A percentile compares a stretch with the other conserved stretches of the same genome.
Conservation (phyloP, 257 asterid species). For the Craterostigma plantagineum region DNA sequence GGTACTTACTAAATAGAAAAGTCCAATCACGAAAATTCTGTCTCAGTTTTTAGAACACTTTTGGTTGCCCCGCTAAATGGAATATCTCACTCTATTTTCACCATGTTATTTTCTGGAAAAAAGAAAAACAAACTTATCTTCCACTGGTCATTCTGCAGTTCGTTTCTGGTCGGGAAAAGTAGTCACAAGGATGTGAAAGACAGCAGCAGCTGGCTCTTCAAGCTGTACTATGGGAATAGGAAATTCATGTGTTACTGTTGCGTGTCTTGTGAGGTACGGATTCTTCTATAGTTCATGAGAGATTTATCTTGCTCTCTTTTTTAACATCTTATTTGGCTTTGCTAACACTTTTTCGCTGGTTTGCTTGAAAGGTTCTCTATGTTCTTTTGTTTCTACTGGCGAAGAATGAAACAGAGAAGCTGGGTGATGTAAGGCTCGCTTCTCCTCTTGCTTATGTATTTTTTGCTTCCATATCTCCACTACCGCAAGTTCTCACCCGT, state of each 20-base stretch:
- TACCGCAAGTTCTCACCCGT: background rate
- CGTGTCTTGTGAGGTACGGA: constrained; percentile 73
- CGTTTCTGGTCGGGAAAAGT: constrained; percentile 72
- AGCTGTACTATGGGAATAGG: constrained; percentile 67
- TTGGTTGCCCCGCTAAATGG: too few species aligned
- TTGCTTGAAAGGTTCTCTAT: constrained; percentile 58
- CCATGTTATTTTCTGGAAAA: too few species aligned
- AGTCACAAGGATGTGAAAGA: constrained; percentile 94
- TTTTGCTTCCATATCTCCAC: background rate
- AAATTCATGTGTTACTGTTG: constrained; percentile 89
- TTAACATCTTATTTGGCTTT: background rate
- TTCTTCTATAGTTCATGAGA: background rate
- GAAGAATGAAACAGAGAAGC: constrained; percentile 30
- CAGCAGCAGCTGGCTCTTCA: constrained; percentile 86
- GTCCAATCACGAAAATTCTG: too few species aligned
- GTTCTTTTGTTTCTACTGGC: constrained; percentile 70
- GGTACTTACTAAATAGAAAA: constrained; percentile 18
- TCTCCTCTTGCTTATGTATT: constrained; percentile 6
- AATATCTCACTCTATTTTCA: too few species aligned
- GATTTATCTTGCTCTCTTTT: background rate
- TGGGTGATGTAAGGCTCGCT: constrained; percentile 42
- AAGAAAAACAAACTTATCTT: background rate
- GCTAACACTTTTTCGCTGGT: constrained; percentile 9
- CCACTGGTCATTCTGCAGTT: constrained; percentile 20
- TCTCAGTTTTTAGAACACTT: too few species aligned